Percentiles rank a stretch among this genome's conserved stretches.
phyloP scores from a whole-genome alignment of 179 eudicot species.

The Silene noctiflora region DNA sequence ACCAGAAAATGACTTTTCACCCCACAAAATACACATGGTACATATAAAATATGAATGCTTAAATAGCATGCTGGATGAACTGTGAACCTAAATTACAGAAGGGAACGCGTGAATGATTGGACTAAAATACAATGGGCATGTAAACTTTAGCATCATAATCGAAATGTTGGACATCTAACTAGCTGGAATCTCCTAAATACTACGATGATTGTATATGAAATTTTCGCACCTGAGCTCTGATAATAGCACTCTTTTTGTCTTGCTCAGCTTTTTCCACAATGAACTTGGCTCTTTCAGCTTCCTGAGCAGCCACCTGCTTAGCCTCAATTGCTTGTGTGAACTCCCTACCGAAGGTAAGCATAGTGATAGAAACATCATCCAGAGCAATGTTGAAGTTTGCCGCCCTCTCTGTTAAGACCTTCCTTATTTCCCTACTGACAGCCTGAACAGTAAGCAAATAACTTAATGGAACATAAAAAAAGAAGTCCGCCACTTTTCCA shows the following conservation, averaged over 20 bases:
- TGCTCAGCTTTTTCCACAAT: conserved; percentile 50
- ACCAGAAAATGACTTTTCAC: no score
- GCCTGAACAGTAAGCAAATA: conserved; percentile 17
- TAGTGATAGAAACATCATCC: conserved; percentile 82
- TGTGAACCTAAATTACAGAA: not conserved
- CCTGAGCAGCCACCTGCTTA: conserved; percentile 70
- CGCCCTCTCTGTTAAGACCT: conserved; percentile 56
- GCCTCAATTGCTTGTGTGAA: conserved; percentile 76
- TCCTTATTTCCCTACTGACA: conserved; percentile 39
- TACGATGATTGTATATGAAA: not conserved
- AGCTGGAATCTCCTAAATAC: no score
- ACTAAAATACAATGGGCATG: not conserved
- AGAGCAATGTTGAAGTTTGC: conserved; percentile 57
- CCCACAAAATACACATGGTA: no score
- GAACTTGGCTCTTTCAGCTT: conserved; percentile 51
- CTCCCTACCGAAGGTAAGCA: conserved; percentile 59
- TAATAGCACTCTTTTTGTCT: conserved; percentile 44
- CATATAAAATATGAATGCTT: no score
- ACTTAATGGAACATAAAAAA: not conserved
- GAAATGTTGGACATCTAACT: not conserved
- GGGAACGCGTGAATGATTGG: not conserved
- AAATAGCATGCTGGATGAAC: not conserved
- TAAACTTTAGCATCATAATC: no score
- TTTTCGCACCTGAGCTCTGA: conserved; percentile 44
- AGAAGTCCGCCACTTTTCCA: not conserved